These are phyloP conservation scores for Skeletonema potamos DNA, from an alignment of 108 stramenopile species.

Conservation along the genomic window DNA sequence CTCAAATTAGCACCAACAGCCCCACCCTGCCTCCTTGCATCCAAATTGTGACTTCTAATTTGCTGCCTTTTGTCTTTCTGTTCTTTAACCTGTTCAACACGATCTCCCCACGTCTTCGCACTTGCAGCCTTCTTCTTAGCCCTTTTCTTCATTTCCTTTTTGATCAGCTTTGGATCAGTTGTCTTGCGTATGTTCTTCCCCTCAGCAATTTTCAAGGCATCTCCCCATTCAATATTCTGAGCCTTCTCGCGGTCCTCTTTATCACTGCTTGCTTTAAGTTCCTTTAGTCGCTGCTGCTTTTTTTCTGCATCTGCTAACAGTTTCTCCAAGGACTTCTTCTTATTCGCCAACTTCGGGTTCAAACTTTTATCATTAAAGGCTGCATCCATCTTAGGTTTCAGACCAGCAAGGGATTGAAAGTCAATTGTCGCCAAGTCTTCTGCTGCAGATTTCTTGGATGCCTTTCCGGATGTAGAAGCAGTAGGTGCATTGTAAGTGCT, in stretches of 20 bases:
- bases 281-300: conserved; percentile 71
- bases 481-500: conserved; percentile 31
- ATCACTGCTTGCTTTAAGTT: conserved; percentile 58
- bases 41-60: conserved; percentile 84
- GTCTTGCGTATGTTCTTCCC: conserved; percentile 61
- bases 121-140: conserved; percentile 84
- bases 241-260: conserved; percentile 77
- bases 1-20: conserved; percentile 72
- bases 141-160: conserved; percentile 82
- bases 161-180: conserved; percentile 82
- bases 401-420: conserved; percentile 77
- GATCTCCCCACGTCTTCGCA: conserved; percentile 80
- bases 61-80: conserved; percentile 73
- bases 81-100: conserved; percentile 69
- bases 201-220: conserved; percentile 70
- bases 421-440: conserved; percentile 75
- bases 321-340: conserved; percentile 81
- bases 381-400: conserved; percentile 45
- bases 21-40: conserved; percentile 77
- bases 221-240: conserved; percentile 74
- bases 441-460: conserved; percentile 23
- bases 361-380: conserved; percentile 69
- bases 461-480: conserved; percentile 10
- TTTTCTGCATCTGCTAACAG: conserved; percentile 84
- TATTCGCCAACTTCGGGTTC: conserved; percentile 52